A percentile compares a stretch with the other conserved stretches of the same genome.
Evolutionary conservation across 306 rosid species (phyloP).

Genomic region (Castanea crenata): DNA sequence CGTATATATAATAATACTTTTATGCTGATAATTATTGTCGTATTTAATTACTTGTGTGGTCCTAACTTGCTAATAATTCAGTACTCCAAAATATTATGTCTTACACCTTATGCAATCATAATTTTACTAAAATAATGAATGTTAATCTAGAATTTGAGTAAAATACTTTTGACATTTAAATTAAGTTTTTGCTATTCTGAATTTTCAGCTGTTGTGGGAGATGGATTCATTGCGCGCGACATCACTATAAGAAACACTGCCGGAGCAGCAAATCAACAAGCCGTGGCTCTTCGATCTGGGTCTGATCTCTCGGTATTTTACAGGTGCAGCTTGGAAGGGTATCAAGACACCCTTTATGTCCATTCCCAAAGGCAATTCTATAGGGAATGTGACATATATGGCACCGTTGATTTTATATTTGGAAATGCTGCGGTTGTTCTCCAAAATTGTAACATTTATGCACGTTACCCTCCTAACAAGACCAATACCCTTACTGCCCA

Average conservation of each 20-base stretch:
- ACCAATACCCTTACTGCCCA: conserved; percentile 68
- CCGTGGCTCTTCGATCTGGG: conserved; percentile 86
- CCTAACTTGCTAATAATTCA: too few species aligned
- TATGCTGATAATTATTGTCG: too few species aligned
- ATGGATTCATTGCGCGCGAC: conserved; percentile 70
- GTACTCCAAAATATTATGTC: too few species aligned
- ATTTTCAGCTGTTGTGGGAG: conserved; percentile 61
- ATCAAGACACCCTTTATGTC: conserved; percentile 77
- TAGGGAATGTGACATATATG: conserved; percentile 70
- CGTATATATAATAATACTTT: too few species aligned
- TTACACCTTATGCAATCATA: too few species aligned
- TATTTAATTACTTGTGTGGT: too few species aligned
- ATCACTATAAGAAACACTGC: conserved; percentile 88
- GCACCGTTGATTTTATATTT: conserved; percentile 81
- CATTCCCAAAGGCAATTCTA: conserved; percentile 73
- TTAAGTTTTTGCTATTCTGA: not conserved
- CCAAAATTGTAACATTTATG: conserved; percentile 63
- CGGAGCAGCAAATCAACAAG: conserved; percentile 72
- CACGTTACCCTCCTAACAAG: conserved; percentile 53
- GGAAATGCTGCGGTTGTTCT: conserved; percentile 83
- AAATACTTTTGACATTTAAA: too few species aligned
- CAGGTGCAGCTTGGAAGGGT: conserved; percentile 71
- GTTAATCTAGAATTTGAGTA: too few species aligned
- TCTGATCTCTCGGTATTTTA: conserved; percentile 78
- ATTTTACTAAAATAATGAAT: too few species aligned